A percentile compares a stretch with the other conserved stretches of the same genome.
Evolutionary conservation across 805 yeast genomes (phyloP).

Genomic region (Yarrowia sp.): DNA sequence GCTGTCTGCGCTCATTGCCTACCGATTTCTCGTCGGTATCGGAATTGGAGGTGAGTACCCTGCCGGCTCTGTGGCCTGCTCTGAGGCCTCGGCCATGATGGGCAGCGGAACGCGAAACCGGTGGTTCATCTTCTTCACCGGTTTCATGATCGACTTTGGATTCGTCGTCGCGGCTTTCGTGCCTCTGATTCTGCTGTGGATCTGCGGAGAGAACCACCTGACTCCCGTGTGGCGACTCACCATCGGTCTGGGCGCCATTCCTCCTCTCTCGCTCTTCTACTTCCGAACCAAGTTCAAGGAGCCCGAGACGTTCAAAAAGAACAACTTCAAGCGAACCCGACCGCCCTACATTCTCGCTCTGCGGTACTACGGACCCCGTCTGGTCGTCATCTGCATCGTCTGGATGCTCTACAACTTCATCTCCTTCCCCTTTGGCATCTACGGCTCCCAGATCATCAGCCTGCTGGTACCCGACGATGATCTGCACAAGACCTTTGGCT

Average conservation of each 20-base stretch:
- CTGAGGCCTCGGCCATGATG: conserved; percentile 79
- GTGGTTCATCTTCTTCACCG: conserved; percentile 86
- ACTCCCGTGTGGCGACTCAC: conserved; percentile 90
- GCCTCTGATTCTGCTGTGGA: conserved; percentile 82
- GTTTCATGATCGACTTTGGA: conserved; percentile 82
- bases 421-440: conserved; percentile 82
- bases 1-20: conserved; percentile 78
- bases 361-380: conserved; percentile 82
- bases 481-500: conserved; percentile 76
- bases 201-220: conserved; percentile 66
- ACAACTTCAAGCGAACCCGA: conserved; percentile 59
- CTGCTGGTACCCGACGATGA: conserved; percentile 59
- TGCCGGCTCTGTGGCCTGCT: conserved; percentile 87
- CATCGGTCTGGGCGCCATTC: conserved; percentile 84
- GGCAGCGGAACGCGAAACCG: conserved; percentile 85
- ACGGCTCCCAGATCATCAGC: conserved; percentile 67
- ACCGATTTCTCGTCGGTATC: conserved; percentile 83
- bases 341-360: conserved; percentile 68
- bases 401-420: conserved; percentile 94
- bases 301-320: conserved; percentile 65
- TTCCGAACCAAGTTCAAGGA: conserved; percentile 75
- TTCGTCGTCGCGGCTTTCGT: conserved; percentile 82
- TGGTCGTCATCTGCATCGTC: conserved; percentile 64
- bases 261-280: conserved; percentile 74
- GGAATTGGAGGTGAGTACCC: conserved; percentile 97